Evolutionary conservation across 2,329 filamentous ascomycete species (phyloP), one percentile per base, ranked within the genome.

Genomic region (Botrytis tulipae): DNA sequence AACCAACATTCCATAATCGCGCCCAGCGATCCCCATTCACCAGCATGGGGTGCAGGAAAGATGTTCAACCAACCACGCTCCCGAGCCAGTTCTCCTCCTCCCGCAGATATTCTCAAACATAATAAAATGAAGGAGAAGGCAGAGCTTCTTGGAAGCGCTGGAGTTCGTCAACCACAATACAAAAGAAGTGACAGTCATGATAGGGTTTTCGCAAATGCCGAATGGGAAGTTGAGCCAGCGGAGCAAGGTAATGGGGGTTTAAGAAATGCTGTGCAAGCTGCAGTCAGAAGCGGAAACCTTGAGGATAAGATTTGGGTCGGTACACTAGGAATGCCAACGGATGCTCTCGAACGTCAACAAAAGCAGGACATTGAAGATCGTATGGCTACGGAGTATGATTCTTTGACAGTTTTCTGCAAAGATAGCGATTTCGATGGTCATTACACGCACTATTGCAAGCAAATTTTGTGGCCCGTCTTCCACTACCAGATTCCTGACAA

Each of bases 401-500:
- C 93, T 79, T 83, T 97, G 77, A 90, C 92, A 3, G 94, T 98
- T 48, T 97, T 92, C 82, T 92, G 93, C 82, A 92, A 90, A 75
- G 95, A 98, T 83, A 94, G 92, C 80, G 95, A 98, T 82, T 94
- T 98, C 80, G 92, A 98, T 79, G 94, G 95, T 1, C 95, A 97
- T 83, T 98, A 98, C 81, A 90, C 92, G 20, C 95, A 98, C 83
- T 98, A 96, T 82, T 98, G 95, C 90, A 98, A 98, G 85, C 94
- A 95, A 80, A 97, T 98, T 72, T 86, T 98, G 10, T 98, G 95
- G 95, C 95, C 95, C 1, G 95, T 98, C 74, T 97, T 98, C 83
- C 95, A 98, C 83, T 98, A 98, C 82, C 95, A 98, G 83, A 97
- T 98, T 74, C 96, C 95, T 0, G 96, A 98, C 81, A 97, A 97